These are phyloP conservation scores for Phlebiopsis gigantea DNA, from an alignment of 768 basidiomycete species.

Conservation along the genomic window DNA sequence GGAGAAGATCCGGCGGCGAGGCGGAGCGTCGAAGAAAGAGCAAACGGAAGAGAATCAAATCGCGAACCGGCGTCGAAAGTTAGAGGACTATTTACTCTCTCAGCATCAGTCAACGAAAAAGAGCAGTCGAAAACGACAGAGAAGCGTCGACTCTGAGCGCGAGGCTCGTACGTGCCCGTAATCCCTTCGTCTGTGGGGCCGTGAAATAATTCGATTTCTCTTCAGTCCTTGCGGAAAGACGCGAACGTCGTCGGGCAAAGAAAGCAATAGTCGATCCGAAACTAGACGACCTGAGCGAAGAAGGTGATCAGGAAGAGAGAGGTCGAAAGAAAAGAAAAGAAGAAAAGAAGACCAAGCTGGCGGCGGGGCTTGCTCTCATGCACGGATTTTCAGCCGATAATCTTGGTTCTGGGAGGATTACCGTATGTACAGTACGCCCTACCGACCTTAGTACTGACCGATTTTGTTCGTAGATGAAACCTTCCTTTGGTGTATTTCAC, in stretches of 20 bases:
- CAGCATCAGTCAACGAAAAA: too few species aligned
- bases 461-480: slow-evolving; percentile 49
- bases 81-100: too few species aligned
- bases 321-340: slow-evolving; percentile 21
- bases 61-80: neutral
- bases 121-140: neutral
- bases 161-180: slow-evolving; percentile 3
- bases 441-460: too few species aligned
- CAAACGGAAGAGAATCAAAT: neutral
- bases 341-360: slow-evolving; percentile 28
- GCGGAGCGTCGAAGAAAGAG: too few species aligned
- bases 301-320: slow-evolving; percentile 11
- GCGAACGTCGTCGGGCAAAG: slow-evolving; percentile 57
- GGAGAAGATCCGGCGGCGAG: too few species aligned
- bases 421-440: slow-evolving; percentile 46
- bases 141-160: slow-evolving; percentile 7
- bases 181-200: too few species aligned
- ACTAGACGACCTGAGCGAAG: neutral
- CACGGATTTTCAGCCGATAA: slow-evolving; percentile 62
- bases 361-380: slow-evolving; percentile 57
- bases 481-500: slow-evolving; percentile 51
- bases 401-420: slow-evolving; percentile 56
- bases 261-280: slow-evolving; percentile 44
- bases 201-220: neutral
- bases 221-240: slow-evolving; percentile 59